Percentiles rank a stretch among this genome's conserved stretches.
phyloP scores from a whole-genome alignment of 2,329 filamentous ascomycete species.

The Phymatotrichopsis omnivora region DNA sequence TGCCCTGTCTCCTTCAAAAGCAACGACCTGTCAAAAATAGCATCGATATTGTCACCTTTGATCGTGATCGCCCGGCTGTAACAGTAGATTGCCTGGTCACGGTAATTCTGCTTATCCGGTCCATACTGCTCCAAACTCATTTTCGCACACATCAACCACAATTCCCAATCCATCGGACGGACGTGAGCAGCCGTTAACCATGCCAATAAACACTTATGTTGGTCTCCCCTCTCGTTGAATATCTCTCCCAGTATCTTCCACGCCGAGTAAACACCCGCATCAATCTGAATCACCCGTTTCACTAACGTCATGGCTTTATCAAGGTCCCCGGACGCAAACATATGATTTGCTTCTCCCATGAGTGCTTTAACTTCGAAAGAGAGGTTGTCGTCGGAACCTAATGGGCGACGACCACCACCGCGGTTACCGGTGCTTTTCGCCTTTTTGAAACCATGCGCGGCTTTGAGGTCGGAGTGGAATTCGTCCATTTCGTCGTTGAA shows the following conservation, averaged over 20 bases:
- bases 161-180: slow-evolving; percentile 48
- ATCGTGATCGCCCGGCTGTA: slow-evolving; percentile 51
- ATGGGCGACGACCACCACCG: slow-evolving; percentile 24
- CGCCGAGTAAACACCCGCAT: slow-evolving; percentile 55
- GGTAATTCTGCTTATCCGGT: slow-evolving; percentile 39
- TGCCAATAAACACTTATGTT: slow-evolving; percentile 48
- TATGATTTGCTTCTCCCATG: slow-evolving; percentile 55
- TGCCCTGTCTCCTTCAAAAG: slow-evolving; percentile 49
- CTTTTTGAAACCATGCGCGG: slow-evolving; percentile 27
- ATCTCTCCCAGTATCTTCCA: slow-evolving; percentile 54
- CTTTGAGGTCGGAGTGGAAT: slow-evolving; percentile 27
- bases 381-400: slow-evolving; percentile 29
- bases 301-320: slow-evolving; percentile 49
- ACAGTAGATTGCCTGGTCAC: slow-evolving; percentile 48
- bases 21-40: slow-evolving; percentile 50
- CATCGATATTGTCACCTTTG: slow-evolving; percentile 48
- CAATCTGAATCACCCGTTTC: slow-evolving; percentile 56
- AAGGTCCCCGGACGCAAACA: slow-evolving; percentile 54
- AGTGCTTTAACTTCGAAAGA: slow-evolving; percentile 54
- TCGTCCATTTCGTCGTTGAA: slow-evolving; percentile 28
- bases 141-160: slow-evolving; percentile 51
- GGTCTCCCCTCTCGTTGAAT: slow-evolving; percentile 50
- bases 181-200: slow-evolving; percentile 54
- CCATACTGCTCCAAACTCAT: slow-evolving; percentile 44
- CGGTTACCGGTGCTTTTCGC: slow-evolving; percentile 12